Percentiles rank a stretch among this genome's conserved stretches.
Conservation (phyloP, 2,329 filamentous ascomycete genomes). For the Incumbomyces delicatus region DNA sequence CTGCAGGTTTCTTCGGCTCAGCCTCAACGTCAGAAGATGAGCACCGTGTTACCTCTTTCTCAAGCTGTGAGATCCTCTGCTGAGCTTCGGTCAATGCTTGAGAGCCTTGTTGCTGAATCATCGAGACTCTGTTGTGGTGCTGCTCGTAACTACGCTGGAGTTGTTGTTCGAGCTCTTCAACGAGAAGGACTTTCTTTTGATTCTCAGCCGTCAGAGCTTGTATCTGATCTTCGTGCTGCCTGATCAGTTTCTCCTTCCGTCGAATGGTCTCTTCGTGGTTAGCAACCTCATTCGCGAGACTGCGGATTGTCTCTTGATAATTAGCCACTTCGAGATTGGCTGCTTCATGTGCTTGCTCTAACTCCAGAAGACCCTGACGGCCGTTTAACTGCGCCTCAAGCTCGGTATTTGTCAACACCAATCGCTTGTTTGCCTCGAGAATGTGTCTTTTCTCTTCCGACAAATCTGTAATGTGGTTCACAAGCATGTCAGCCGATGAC, state of each 20-base stretch:
- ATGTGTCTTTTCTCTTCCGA: constrained; percentile 17
- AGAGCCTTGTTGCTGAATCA: constrained; percentile 64
- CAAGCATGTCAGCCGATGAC: constrained; percentile 20
- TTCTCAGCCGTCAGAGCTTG: constrained; percentile 54
- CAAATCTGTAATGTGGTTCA: constrained; percentile 19
- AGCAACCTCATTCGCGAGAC: constrained; percentile 41
- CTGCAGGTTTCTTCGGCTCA: constrained; percentile 20
- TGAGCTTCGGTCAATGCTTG: constrained; percentile 71
- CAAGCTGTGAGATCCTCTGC: constrained; percentile 50
- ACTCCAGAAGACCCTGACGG: constrained; percentile 16
- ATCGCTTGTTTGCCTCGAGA: constrained; percentile 13
- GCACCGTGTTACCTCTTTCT: constrained; percentile 48
- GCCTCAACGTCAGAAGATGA: constrained; percentile 43
- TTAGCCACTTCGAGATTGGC: constrained; percentile 30
- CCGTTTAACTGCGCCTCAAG: constrained; percentile 19
- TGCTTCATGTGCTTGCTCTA: constrained; percentile 28
- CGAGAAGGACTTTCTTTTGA: constrained; percentile 81
- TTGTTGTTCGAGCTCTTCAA: constrained; percentile 95
- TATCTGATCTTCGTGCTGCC: constrained; percentile 36
- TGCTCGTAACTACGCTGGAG: constrained; percentile 92
- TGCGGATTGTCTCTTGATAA: constrained; percentile 46
- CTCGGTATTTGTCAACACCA: constrained; percentile 17
- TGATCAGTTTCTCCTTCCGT: constrained; percentile 34
- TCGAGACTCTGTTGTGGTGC: constrained; percentile 82
- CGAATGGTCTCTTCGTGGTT: constrained; percentile 37